Evolutionary conservation across 495 filamentous ascomycete genomes (phyloP).

Genomic region (Elaphomyces granulatus): DNA sequence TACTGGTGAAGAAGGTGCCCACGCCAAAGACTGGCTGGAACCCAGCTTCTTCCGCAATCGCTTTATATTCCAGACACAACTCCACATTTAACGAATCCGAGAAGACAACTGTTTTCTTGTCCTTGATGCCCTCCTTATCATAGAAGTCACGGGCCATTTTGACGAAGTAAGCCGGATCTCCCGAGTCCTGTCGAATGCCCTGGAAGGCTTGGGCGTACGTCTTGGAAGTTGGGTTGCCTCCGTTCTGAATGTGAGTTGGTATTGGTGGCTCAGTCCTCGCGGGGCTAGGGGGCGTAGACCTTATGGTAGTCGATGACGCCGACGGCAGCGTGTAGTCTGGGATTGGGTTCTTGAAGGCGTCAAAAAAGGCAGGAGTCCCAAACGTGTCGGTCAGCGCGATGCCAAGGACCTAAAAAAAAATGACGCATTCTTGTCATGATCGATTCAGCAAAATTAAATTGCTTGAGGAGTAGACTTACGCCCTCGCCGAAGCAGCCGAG

Average conservation of each 20-base stretch:
- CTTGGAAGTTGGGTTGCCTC: conserved; percentile 10
- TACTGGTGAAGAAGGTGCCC: conserved; percentile 86
- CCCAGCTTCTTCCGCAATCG: conserved; percentile 59
- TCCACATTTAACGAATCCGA: conserved; percentile 91
- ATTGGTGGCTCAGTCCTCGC: conserved; percentile 19
- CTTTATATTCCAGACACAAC: conserved; percentile 77
- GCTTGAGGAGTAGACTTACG: conserved; percentile 20
- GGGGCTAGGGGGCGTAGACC: conserved; percentile 15
- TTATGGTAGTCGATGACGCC: conserved; percentile 16
- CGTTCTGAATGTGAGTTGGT: conserved; percentile 11
- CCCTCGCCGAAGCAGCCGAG: conserved; percentile 83
- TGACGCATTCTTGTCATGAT: conserved; percentile 2
- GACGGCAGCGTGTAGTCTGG: conserved; percentile 23
- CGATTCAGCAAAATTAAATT: not conserved
- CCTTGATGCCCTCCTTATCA: conserved; percentile 54
- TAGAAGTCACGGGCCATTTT: conserved; percentile 80
- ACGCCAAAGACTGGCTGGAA: conserved; percentile 83
- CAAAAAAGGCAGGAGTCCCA: conserved; percentile 79
- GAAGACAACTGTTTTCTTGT: conserved; percentile 89
- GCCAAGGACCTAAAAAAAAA: conserved; percentile 45
- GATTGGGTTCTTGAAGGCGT: conserved; percentile 58
- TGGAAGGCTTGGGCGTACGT: conserved; percentile 78
- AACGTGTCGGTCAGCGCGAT: conserved; percentile 98
- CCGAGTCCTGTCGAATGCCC: conserved; percentile 89
- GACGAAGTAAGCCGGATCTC: conserved; percentile 72